Evolutionary conservation across 2,329 filamentous ascomycete genomes (phyloP).

Genomic region (Pyricularia grisea): DNA sequence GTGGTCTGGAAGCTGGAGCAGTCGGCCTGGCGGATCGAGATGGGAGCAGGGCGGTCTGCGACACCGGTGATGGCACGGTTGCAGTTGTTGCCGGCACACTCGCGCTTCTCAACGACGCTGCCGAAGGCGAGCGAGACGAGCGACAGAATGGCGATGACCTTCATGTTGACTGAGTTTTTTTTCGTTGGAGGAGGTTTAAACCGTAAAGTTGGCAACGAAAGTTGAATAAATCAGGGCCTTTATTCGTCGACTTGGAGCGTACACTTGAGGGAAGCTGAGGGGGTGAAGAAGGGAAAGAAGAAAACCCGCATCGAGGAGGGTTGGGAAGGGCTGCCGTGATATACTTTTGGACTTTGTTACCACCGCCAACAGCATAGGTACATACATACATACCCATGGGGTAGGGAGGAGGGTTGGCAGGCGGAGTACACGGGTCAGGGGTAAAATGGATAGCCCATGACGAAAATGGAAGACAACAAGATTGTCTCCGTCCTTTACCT

Average conservation of each 20-base stretch:
- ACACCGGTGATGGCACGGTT: constrained; percentile 35
- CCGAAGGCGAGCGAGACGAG: constrained; percentile 26
- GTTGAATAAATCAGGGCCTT: background rate
- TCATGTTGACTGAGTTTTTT: constrained; percentile 23
- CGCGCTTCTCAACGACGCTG: constrained; percentile 23
- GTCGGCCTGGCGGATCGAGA: constrained; percentile 25
- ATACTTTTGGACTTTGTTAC: background rate
- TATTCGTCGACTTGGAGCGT: background rate
- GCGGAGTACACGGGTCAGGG: background rate
- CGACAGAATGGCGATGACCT: constrained; percentile 27
- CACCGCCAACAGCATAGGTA: background rate
- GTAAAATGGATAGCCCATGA: background rate
- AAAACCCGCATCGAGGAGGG: background rate
- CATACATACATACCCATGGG: background rate
- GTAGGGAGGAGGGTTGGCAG: background rate
- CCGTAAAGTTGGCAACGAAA: background rate
- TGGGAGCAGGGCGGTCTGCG: constrained; percentile 22
- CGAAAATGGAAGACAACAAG: background rate
- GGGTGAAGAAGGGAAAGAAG: background rate
- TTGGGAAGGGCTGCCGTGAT: background rate
- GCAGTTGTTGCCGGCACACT: constrained; percentile 34
- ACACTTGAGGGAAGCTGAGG: constrained; percentile 1
- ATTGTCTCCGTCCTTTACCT: background rate
- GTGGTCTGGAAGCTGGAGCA: constrained; percentile 30
- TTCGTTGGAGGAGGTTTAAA: constrained; percentile 7